A percentile compares a stretch with the other conserved stretches of the same genome.
phyloP scores from a whole-genome alignment of 73 alveolate genomes.

The Paraurostyla sp. region DNA sequence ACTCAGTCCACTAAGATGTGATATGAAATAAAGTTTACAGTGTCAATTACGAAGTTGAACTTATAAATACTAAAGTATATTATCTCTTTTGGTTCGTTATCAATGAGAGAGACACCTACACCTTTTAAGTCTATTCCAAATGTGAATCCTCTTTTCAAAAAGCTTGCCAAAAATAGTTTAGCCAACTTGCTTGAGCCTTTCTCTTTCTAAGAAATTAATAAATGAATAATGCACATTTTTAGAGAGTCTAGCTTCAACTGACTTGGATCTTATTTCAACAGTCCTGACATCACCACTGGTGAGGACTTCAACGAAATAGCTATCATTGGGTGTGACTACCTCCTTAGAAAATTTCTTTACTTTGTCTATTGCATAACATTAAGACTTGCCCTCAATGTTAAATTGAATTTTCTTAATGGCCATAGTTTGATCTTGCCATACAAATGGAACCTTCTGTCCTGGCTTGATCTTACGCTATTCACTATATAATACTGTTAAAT shows the following conservation, averaged over 20 bases:
- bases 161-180: neutral
- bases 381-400: conserved; percentile 35
- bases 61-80: conserved; percentile 75
- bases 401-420: conserved; percentile 50
- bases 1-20: neutral
- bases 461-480: conserved; percentile 9
- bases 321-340: neutral
- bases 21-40: neutral
- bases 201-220: neutral
- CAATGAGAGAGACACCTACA: conserved; percentile 89
- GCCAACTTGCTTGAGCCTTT: conserved; percentile 23
- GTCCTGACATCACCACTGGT: conserved; percentile 54
- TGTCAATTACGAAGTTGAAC: neutral
- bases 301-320: conserved; percentile 3
- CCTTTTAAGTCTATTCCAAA: conserved; percentile 84
- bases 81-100: conserved; percentile 92
- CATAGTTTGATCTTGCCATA: conserved; percentile 60
- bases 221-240: neutral
- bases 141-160: conserved; percentile 50
- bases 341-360: conserved; percentile 31
- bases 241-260: neutral
- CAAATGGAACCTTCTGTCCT: conserved; percentile 62
- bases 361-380: conserved; percentile 60
- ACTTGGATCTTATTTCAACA: conserved; percentile 20
- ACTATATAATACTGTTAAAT: neutral